A percentile compares a stretch with the other conserved stretches of the same genome.
Conservation (phyloP, 2,329 filamentous ascomycete genomes). For the Fusarium mundagurra region DNA sequence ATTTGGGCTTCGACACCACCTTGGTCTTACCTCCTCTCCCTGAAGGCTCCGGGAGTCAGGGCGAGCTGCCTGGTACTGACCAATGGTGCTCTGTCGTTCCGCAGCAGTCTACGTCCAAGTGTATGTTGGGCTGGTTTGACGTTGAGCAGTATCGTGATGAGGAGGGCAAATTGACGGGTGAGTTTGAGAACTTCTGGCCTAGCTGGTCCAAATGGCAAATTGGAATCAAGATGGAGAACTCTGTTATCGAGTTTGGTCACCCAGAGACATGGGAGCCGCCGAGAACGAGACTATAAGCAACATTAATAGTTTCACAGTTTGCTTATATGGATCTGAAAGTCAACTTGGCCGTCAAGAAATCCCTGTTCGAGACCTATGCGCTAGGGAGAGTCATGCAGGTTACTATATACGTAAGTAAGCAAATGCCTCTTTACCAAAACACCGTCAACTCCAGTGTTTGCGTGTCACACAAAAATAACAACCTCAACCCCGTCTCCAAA, state of each 20-base stretch:
- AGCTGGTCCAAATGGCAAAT: slow-evolving; percentile 57
- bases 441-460: slow-evolving; percentile 38
- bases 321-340: not conserved
- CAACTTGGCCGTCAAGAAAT: slow-evolving; percentile 18
- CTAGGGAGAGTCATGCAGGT: slow-evolving; percentile 21
- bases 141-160: slow-evolving; percentile 51
- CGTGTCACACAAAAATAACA: slow-evolving; percentile 6
- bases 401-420: slow-evolving; percentile 18
- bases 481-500: slow-evolving; percentile 7
- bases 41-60: slow-evolving; percentile 48
- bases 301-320: not conserved
- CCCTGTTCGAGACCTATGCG: slow-evolving; percentile 19
- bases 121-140: slow-evolving; percentile 59
- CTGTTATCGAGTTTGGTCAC: slow-evolving; percentile 45
- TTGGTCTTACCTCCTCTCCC: slow-evolving; percentile 63
- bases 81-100: slow-evolving; percentile 56
- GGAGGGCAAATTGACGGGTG: slow-evolving; percentile 25
- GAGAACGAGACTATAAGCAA: slow-evolving; percentile 35
- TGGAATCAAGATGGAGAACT: slow-evolving; percentile 51
- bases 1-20: slow-evolving; percentile 54
- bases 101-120: slow-evolving; percentile 41
- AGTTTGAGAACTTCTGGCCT: slow-evolving; percentile 59
- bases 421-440: slow-evolving; percentile 36
- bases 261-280: slow-evolving; percentile 44
- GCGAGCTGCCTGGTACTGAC: slow-evolving; percentile 57